These are phyloP conservation scores for Alternaria angustiovoidea DNA, from an alignment of 2,329 filamentous ascomycete genomes.

Conservation along the genomic window DNA sequence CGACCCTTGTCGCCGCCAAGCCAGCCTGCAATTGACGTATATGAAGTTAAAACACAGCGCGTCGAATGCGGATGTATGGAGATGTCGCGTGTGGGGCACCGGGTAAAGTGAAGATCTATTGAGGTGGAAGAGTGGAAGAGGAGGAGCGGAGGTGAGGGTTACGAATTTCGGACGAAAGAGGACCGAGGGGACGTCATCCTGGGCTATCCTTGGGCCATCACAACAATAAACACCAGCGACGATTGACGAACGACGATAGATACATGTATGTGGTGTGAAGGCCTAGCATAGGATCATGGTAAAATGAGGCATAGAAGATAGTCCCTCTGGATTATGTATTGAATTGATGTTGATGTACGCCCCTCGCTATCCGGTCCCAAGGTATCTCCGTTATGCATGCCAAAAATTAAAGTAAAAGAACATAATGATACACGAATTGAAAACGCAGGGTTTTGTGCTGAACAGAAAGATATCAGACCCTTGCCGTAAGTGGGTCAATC, in stretches of 20 bases:
- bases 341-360: background rate
- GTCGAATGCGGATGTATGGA: background rate
- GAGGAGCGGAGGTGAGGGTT: background rate
- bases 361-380: constrained; percentile 2
- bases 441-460: background rate
- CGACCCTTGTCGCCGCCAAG: constrained; percentile 23
- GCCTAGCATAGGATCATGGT: background rate
- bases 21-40: constrained; percentile 17
- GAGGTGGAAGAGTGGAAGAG: background rate
- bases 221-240: too few species aligned
- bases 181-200: background rate
- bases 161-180: background rate
- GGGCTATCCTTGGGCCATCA: background rate
- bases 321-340: background rate
- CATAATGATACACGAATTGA: background rate
- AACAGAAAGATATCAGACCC: background rate
- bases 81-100: background rate
- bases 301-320: background rate
- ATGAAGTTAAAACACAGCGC: constrained; percentile 12
- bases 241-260: too few species aligned
- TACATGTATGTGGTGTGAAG: too few species aligned
- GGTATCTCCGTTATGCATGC: constrained; percentile 11
- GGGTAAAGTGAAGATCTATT: background rate
- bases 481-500: background rate
- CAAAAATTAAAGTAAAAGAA: background rate